Conservation (phyloP, 768 basidiomycete genomes). For the Mrakia frigida region DNA sequence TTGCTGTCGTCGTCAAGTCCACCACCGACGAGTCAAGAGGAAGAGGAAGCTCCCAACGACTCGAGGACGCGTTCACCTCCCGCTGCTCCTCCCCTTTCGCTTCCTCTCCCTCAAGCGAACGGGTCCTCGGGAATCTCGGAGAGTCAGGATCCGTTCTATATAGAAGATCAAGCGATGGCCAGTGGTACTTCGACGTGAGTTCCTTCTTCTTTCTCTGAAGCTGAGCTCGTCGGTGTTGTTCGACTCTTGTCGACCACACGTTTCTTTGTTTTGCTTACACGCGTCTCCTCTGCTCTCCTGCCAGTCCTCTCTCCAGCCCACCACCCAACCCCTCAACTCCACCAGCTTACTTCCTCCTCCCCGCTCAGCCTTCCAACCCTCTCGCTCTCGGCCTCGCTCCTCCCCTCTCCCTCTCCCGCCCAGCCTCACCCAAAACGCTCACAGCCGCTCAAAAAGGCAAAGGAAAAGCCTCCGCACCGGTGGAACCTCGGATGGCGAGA, state of each 20-base stretch:
- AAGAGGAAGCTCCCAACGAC: neutral
- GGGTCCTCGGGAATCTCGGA: neutral
- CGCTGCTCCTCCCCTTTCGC: neutral
- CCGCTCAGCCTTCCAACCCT: too few relatives aligned
- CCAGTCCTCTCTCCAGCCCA: neutral
- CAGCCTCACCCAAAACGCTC: neutral
- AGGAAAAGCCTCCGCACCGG: neutral
- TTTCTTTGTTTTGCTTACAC: neutral
- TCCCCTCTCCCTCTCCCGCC: neutral
- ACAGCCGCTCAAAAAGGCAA: slow-evolving; percentile 2
- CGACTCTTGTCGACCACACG: neutral
- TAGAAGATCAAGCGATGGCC: neutral
- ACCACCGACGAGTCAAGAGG: neutral
- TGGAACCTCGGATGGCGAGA: neutral
- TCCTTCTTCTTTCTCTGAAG: neutral
- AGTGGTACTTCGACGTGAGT: slow-evolving; percentile 5
- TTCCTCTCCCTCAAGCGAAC: neutral
- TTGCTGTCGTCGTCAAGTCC: neutral
- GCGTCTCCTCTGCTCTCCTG: neutral
- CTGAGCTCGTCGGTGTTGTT: neutral
- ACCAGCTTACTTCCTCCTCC: too few relatives aligned
- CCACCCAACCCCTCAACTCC: neutral
- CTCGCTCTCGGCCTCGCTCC: neutral
- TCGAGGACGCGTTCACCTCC: neutral
- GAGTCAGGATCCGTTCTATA: neutral